Evolutionary conservation across 495 filamentous ascomycete species (phyloP).

Genomic region (Trichocladium uniseriatum): DNA sequence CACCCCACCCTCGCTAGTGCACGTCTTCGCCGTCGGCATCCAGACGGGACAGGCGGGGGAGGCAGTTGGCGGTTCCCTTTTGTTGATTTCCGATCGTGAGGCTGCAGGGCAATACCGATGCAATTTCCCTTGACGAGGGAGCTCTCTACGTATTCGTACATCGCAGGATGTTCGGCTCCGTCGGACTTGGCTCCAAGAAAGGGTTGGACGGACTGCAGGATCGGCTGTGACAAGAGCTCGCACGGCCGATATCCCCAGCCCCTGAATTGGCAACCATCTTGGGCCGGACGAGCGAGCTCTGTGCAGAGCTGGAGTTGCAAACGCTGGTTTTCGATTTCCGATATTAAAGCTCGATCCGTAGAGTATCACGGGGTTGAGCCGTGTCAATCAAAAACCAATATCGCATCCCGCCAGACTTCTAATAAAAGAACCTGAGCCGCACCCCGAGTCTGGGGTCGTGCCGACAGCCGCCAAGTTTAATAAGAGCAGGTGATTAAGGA

Average conservation of each 20-base stretch:
- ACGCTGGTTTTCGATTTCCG: background rate
- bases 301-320: background rate
- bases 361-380: no score
- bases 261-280: no score
- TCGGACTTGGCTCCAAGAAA: background rate
- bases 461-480: no score
- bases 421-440: slow-evolving; percentile 23
- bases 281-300: no score
- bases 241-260: no score
- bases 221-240: no score
- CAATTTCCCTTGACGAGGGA: slow-evolving; percentile 7
- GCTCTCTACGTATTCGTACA: background rate
- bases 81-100: background rate
- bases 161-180: slow-evolving; percentile 7
- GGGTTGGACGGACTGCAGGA: slow-evolving; percentile 15
- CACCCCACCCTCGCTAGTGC: background rate
- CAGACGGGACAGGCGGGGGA: slow-evolving; percentile 3
- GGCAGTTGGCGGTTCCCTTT: slow-evolving; percentile 3
- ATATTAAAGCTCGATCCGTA: no score
- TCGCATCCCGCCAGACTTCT: slow-evolving; percentile 15
- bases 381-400: background rate
- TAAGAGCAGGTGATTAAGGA: no score
- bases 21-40: background rate
- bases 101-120: slow-evolving; percentile 22
- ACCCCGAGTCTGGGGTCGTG: slow-evolving; percentile 16